Percentiles rank a stretch among this genome's conserved stretches.
Evolutionary conservation across 345 rosid genomes (phyloP).

Genomic region (Rhizophora apiculata): DNA sequence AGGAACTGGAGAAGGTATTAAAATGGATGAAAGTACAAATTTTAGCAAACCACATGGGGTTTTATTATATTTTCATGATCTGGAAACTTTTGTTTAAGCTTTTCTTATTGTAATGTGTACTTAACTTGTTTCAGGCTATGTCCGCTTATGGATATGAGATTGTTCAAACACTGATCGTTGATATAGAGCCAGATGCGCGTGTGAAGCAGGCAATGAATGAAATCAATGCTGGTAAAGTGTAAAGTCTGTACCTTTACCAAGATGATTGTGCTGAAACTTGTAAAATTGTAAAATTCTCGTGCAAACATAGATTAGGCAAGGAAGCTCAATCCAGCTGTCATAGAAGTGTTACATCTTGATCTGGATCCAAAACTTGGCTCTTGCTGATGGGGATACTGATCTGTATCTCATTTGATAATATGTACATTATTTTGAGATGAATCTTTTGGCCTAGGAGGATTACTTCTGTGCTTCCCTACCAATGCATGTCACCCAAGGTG

Average conservation of each 20-base stretch:
- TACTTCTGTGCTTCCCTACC: too few species aligned
- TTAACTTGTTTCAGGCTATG: conserved; percentile 20
- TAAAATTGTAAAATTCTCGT: not conserved
- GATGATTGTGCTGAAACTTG: not conserved
- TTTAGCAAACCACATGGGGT: too few species aligned
- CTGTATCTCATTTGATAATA: too few species aligned
- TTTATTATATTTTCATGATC: not conserved
- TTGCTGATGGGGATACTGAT: too few species aligned
- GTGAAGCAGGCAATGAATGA: conserved; percentile 26
- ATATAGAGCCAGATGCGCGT: conserved; percentile 24
- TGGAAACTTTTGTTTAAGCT: not conserved
- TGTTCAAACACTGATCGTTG: conserved; percentile 24
- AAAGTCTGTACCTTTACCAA: not conserved
- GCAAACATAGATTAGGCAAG: too few species aligned
- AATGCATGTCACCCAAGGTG: too few species aligned
- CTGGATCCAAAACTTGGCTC: too few species aligned
- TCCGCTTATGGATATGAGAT: conserved; percentile 27
- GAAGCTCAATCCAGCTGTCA: too few species aligned
- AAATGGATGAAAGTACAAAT: not conserved
- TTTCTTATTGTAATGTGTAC: not conserved
- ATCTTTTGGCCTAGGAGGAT: too few species aligned
- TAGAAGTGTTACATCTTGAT: too few species aligned
- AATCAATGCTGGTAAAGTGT: conserved; percentile 18
- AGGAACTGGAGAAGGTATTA: conserved; percentile 13
- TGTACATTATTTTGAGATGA: too few species aligned